Evolutionary conservation across 768 basidiomycete species (phyloP), one percentile per base, ranked within the genome.

Genomic region (Hydnum rufescens): DNA sequence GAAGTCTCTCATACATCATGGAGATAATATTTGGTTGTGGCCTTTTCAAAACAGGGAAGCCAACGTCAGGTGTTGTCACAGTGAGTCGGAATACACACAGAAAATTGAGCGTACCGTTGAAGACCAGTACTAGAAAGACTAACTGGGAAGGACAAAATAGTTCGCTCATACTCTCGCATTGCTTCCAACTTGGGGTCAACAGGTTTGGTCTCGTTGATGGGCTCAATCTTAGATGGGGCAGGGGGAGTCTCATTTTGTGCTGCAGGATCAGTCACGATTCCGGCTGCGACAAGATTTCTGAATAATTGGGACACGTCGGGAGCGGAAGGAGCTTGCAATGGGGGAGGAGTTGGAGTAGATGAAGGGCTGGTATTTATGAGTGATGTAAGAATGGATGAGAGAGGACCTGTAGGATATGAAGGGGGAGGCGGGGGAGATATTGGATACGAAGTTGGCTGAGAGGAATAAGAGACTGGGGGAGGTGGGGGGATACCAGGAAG

Each of bases 211-310:
- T 55, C 53, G 34, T 44, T 26, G 42, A 30, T 53, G 19, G 52
- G 23, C 36, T 32, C 54, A 13, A 47, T 26, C 13, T 47, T 47
- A 47, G 44, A 13, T 13, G n/a, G n/a, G n/a, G 39, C 18, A 48
- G 42, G 19, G n/a, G 43, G 6, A n/a, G 16, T 25, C 18, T 44
- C 52, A 53, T 23, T 43, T 8, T 25, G 6, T 16, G 49, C 49
- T 32, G 29, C 28, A 26, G 44, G 44, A 16, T 47, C 28, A 25
- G 77, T 70, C 23, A 86, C 75, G 5, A 86, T 73, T 53, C 86
- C 86, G n/a, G 85, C 80, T 64, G 80, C 84, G 51, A 85, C 62
- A 25, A 89, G 71, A 2, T 78, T 76, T 42, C 75, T 76, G 54
- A 58, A 58, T 29, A 59, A 32, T 4, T 44, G 26, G 47, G 43